Evolutionary conservation across 306 rosid genomes (phyloP).

Genomic region (Dryas alaskensis): DNA sequence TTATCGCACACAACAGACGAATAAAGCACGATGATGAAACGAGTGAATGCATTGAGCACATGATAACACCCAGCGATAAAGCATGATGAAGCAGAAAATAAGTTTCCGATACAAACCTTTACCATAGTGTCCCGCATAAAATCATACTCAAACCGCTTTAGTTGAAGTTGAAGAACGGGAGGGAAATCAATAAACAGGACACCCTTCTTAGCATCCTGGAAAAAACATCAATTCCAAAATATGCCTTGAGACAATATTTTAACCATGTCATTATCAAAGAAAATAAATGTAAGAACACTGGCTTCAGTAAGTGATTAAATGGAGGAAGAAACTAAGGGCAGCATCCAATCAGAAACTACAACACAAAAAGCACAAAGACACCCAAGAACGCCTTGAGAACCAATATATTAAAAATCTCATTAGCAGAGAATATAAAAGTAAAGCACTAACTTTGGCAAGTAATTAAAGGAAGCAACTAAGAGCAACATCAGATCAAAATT

Average conservation of each 20-base stretch:
- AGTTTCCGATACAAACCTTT: slow-evolving; percentile 61
- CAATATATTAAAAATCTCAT: background rate
- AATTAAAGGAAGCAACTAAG: background rate
- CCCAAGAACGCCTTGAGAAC: background rate
- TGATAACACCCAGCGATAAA: background rate
- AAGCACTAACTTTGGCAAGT: background rate
- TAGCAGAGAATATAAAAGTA: background rate
- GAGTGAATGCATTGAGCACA: background rate
- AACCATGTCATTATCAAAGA: background rate
- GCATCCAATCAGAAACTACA: background rate
- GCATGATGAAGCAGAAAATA: background rate
- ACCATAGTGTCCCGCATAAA: slow-evolving; percentile 86
- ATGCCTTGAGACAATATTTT: background rate
- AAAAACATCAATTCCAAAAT: slow-evolving; percentile 11
- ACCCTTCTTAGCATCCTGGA: slow-evolving; percentile 93
- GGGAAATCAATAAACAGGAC: slow-evolving; percentile 94
- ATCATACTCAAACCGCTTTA: slow-evolving; percentile 91
- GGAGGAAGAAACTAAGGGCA: background rate
- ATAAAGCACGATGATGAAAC: no score
- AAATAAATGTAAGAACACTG: background rate
- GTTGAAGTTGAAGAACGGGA: slow-evolving; percentile 94
- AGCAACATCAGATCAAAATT: background rate
- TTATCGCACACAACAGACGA: background rate
- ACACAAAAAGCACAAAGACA: background rate
- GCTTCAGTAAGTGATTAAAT: slow-evolving; percentile 4